Percentiles rank a stretch among this genome's conserved stretches.
Conservation (phyloP, 306 rosid genomes). For the Aeschynomene evenia region DNA sequence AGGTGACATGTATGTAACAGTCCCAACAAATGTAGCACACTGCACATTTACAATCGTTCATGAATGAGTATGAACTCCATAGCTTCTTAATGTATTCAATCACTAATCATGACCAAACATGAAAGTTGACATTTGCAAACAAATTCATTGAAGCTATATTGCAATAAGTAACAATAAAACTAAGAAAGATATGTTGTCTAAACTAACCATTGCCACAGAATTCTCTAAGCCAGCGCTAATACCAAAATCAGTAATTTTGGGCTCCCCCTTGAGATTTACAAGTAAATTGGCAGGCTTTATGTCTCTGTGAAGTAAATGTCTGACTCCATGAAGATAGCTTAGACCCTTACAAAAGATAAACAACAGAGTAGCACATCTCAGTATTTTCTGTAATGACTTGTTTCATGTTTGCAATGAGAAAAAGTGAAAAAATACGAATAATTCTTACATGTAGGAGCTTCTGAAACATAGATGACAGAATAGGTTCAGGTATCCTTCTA, state of each 20-base stretch:
- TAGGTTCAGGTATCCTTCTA: conserved; percentile 74
- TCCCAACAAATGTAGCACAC: conserved; percentile 99
- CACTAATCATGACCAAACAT: neutral
- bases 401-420: conserved; percentile 23
- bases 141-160: conserved; percentile 16
- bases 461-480: conserved; percentile 86
- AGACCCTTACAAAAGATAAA: conserved; percentile 62
- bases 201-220: conserved; percentile 93
- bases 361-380: conserved; percentile 12
- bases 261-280: conserved; percentile 92
- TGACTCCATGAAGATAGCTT: conserved; percentile 85
- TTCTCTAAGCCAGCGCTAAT: conserved; percentile 98
- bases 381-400: conserved; percentile 12
- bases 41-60: conserved; percentile 35
- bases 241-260: conserved; percentile 93
- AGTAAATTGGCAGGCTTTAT: conserved; percentile 97
- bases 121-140: conserved; percentile 1
- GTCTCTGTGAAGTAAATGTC: conserved; percentile 94
- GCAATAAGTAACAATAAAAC: conserved; percentile 1
- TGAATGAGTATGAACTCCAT: conserved; percentile 2
- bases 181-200: neutral
- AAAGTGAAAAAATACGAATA: conserved; percentile 1
- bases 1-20: conserved; percentile 97
- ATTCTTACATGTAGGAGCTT: conserved; percentile 73
- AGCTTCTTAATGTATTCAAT: neutral